Evolutionary conservation across 2,329 filamentous ascomycete genomes (phyloP), one percentile per base, ranked within the genome.

Genomic region (Botrytis deweyae): DNA sequence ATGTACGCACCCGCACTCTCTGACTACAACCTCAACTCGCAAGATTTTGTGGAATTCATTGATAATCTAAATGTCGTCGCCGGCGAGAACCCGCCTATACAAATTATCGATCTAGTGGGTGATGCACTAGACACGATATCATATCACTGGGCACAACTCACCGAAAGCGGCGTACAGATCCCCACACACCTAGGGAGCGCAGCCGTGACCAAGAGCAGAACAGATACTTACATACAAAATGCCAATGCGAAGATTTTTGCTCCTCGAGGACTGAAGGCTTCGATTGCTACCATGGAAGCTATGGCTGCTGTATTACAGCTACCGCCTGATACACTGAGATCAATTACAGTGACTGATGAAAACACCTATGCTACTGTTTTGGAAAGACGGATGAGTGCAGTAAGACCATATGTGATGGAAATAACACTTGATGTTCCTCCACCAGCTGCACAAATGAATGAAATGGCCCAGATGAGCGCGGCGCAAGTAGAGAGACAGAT

Each of bases 51-150:
- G 16, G n/a, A 79, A 25, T 83, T 82, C 74, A 78, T 84, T 74
- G 82, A 84, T 76, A 78, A 78, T 36, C 78, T 84, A 14, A 84
- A 84, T 72, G 78, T 82, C 4, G 78, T 81, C 18, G 79, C 81
- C 16, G 77, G 81, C 2, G 79, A 82, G 1, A 76, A 80, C 22
- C 78, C 80, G 20, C 80, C 79, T 18, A 71, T 81, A 4, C 77
- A 79, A 66, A 74, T 79, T 20, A 49, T 81, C 22, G 74, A 79
- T 44, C 38, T 79, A 7, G 76, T 77, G 3, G 78, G 80, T 5
- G 72, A 79, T 25, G 69, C 77, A 12, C 65, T 81, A 6, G 73
- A 78, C 0, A 73, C 81, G 29, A 77, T 82, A 25, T 81, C 82
- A 9, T 75, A 79, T 44, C 78, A 81, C 33, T 77, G 75, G 42